These are phyloP conservation scores for Pyracantha coccinea DNA, from an alignment of 331 rosid species.

Conservation along the genomic window DNA sequence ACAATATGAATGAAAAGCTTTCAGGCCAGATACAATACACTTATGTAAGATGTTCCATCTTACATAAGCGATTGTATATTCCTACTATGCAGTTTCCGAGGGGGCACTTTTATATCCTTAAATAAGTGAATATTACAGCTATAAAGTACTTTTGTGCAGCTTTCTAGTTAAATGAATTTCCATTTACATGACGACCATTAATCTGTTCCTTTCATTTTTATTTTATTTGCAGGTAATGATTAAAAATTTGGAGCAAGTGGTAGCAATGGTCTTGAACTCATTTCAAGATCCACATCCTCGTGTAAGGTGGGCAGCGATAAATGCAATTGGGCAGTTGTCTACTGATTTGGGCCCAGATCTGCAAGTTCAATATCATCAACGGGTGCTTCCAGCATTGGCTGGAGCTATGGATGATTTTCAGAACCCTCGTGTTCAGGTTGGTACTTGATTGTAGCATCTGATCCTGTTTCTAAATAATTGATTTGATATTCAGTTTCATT, in stretches of 20 bases:
- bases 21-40: not conserved
- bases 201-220: not conserved
- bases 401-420: slow-evolving; percentile 71
- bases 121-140: not conserved
- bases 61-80: too few relatives aligned
- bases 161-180: not conserved
- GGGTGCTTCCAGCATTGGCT: slow-evolving; percentile 60
- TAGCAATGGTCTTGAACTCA: slow-evolving; percentile 54
- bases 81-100: not conserved
- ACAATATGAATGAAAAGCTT: not conserved
- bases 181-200: not conserved
- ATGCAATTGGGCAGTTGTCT: slow-evolving; percentile 67
- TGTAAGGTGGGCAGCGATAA: slow-evolving; percentile 75
- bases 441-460: not conserved
- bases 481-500: not conserved
- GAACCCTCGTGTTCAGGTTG: slow-evolving; percentile 75
- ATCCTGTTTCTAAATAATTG: not conserved
- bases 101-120: not conserved
- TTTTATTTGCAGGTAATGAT: slow-evolving; percentile 48
- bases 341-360: slow-evolving; percentile 74
- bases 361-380: slow-evolving; percentile 47
- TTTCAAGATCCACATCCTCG: slow-evolving; percentile 53
- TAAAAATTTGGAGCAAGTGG: slow-evolving; percentile 50
- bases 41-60: not conserved
- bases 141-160: not conserved